These are phyloP conservation scores for Backusella psychrophila DNA, from an alignment of 192 early-diverging fungal species.

Conservation along the genomic window DNA sequence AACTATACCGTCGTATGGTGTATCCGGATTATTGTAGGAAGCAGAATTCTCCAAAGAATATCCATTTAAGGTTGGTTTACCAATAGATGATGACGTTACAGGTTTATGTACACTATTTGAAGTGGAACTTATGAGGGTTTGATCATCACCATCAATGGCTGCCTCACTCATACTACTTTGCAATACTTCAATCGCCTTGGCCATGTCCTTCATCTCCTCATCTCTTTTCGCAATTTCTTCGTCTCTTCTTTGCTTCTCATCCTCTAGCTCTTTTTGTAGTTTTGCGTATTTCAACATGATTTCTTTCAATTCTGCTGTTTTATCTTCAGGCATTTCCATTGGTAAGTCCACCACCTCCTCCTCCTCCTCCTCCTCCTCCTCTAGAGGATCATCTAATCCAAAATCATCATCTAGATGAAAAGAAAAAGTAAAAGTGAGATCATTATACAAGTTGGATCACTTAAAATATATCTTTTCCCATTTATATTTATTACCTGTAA, in stretches of 20 bases:
- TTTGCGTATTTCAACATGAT: neutral
- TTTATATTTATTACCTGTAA: neutral
- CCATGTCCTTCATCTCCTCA: neutral
- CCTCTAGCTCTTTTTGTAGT: neutral
- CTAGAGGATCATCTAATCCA: neutral
- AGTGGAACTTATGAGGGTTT: neutral
- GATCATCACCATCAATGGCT: neutral
- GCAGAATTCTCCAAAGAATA: neutral
- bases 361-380: no score
- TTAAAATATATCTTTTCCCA: neutral
- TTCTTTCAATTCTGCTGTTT: neutral
- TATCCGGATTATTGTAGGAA: neutral
- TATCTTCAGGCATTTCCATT: neutral
- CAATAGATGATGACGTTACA: neutral
- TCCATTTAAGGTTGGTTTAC: neutral
- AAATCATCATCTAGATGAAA: neutral
- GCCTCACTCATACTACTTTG: neutral
- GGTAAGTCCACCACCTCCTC: neutral
- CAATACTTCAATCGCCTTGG: neutral
- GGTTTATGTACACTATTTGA: neutral
- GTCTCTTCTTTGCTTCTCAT: neutral
- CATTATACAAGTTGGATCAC: no score
- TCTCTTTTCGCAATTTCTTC: neutral
- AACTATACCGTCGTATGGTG: neutral
- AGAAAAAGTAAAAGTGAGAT: no score